Evolutionary conservation across 257 asterid species (phyloP).

Genomic region (Nicotiana sylvestris): DNA sequence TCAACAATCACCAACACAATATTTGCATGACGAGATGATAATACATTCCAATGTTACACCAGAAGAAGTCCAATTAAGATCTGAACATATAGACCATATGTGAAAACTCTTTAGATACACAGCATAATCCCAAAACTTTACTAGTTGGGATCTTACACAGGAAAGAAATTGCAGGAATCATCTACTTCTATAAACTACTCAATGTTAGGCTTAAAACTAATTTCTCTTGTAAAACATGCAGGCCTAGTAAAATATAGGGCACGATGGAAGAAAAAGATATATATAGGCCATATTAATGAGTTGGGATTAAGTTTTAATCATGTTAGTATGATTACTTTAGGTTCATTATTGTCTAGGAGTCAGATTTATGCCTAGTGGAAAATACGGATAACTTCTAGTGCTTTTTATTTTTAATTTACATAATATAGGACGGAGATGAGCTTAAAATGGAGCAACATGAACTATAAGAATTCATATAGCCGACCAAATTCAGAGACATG

Average conservation of each 20-base stretch:
- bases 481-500: background rate
- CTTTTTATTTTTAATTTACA: background rate
- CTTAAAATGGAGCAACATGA: background rate
- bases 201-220: background rate
- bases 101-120: background rate
- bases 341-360: background rate
- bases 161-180: background rate
- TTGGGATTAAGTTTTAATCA: background rate
- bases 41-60: background rate
- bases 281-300: background rate
- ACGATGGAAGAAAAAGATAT: background rate
- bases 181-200: background rate
- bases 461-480: background rate
- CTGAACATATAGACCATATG: background rate
- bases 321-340: background rate
- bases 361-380: background rate
- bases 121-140: background rate
- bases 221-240: background rate
- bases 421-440: background rate
- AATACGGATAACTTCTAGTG: background rate
- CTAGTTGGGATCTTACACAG: background rate
- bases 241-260: background rate
- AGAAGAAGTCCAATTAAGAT: background rate
- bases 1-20: background rate
- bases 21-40: background rate